A percentile compares a stretch with the other conserved stretches of the same genome.
Conservation (phyloP, 208 protist species). For the Angomonas deanei region DNA sequence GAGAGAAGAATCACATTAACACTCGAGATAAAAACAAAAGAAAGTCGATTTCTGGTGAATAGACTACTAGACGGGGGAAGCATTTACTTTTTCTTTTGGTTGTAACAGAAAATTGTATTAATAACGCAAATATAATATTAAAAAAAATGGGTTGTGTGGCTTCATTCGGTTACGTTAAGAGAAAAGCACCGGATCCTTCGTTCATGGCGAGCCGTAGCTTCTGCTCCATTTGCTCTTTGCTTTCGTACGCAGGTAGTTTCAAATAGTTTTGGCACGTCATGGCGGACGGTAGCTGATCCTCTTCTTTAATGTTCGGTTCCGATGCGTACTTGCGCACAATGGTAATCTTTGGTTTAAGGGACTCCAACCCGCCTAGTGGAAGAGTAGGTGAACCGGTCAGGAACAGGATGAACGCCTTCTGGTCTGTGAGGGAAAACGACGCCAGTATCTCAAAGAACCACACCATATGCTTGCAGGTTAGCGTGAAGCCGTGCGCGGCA, state of each 20-base stretch:
- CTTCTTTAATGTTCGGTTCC: constrained; percentile 41
- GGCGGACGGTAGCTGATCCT: constrained; percentile 77
- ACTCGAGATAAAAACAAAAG: no score
- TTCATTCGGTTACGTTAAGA: constrained; percentile 31
- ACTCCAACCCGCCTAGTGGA: constrained; percentile 72
- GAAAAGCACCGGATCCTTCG: constrained; percentile 79
- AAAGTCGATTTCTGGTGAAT: no score
- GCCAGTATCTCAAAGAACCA: constrained; percentile 85
- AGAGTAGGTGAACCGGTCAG: constrained; percentile 82
- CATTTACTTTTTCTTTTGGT: neutral
- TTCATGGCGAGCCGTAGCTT: constrained; percentile 85
- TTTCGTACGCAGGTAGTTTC: constrained; percentile 88
- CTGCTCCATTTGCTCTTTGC: constrained; percentile 71
- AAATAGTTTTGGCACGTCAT: constrained; percentile 94
- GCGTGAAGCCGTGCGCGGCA: constrained; percentile 86
- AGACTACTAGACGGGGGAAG: no score
- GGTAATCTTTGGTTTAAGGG: constrained; percentile 76
- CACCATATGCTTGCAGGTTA: constrained; percentile 63
- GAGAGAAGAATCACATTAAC: no score
- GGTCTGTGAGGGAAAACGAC: constrained; percentile 60
- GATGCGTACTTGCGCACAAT: constrained; percentile 87
- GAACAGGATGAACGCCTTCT: constrained; percentile 84
- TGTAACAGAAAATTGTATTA: neutral
- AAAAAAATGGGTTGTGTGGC: neutral
- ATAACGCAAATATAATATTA: neutral